phyloP scores from a whole-genome alignment of 2,329 filamentous ascomycete genomes.

The Harringtonia aguacate region DNA sequence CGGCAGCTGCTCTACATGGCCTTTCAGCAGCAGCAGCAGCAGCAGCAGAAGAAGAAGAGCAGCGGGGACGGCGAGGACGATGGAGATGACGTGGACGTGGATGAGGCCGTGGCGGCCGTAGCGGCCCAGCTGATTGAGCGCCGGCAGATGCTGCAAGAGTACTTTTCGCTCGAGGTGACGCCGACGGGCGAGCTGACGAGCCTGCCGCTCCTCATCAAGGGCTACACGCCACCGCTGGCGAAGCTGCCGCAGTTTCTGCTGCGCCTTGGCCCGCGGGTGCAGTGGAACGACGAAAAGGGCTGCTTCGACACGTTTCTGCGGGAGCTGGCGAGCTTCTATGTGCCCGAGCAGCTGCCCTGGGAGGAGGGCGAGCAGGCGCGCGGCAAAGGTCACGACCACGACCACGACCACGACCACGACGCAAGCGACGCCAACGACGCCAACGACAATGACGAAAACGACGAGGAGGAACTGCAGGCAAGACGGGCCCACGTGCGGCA shows the following conservation, averaged over 20 bases:
- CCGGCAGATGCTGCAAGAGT: constrained; percentile 81
- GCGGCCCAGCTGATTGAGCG: constrained; percentile 59
- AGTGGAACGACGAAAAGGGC: constrained; percentile 74
- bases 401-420: no score
- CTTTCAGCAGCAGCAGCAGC: constrained; percentile 56
- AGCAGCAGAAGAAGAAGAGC: constrained; percentile 12
- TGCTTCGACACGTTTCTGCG: constrained; percentile 81
- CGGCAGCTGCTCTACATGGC: constrained; percentile 61
- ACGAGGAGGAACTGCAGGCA: constrained; percentile 36
- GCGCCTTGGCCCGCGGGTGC: constrained; percentile 74
- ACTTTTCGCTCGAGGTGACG: constrained; percentile 80
- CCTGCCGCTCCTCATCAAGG: constrained; percentile 78
- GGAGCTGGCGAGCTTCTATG: constrained; percentile 84
- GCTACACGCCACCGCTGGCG: constrained; percentile 73
- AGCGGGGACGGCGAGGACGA: constrained; percentile 7
- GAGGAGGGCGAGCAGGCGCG: constrained; percentile 13
- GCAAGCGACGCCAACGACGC: constrained; percentile 4
- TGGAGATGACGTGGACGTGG: constrained; percentile 52
- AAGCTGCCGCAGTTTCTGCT: constrained; percentile 88
- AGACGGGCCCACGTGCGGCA: constrained; percentile 60
- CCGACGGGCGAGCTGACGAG: constrained; percentile 64
- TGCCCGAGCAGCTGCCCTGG: constrained; percentile 68
- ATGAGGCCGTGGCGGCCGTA: constrained; percentile 55
- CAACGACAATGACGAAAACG: constrained; percentile 18
- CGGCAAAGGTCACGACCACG: constrained; percentile 2